phyloP scores from a whole-genome alignment of 1,284 basidiomycete genomes.

The Ganoderma sp. region DNA sequence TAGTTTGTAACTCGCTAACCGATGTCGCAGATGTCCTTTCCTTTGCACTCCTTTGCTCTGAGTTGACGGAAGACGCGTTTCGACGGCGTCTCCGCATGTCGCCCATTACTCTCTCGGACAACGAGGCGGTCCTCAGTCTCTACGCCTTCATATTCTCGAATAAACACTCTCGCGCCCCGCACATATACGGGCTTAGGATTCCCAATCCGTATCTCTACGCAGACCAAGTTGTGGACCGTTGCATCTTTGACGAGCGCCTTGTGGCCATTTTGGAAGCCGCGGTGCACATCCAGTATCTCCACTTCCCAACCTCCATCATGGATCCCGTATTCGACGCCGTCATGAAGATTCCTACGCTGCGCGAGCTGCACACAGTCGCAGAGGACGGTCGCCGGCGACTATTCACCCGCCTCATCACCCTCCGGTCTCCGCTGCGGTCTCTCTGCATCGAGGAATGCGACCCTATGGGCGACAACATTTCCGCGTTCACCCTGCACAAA shows the following conservation, averaged over 20 bases:
- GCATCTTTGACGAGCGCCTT: background rate
- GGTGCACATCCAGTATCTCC: background rate
- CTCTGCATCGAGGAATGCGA: background rate
- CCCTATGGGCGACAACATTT: too few species aligned
- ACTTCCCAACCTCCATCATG: background rate
- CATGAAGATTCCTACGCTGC: background rate
- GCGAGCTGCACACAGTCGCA: background rate
- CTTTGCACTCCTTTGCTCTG: background rate
- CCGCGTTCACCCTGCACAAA: background rate
- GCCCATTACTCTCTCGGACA: background rate
- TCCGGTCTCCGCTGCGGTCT: background rate
- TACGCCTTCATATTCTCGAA: background rate
- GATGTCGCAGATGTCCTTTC: slow-evolving; percentile 2
- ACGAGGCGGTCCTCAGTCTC: background rate
- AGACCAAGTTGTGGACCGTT: background rate
- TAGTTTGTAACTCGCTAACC: background rate
- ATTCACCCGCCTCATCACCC: background rate
- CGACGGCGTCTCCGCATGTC: slow-evolving; percentile 4
- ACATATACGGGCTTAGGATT: background rate
- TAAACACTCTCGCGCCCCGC: background rate
- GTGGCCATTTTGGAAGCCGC: background rate
- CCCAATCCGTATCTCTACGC: background rate
- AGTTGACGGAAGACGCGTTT: background rate
- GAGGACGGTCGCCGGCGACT: background rate
- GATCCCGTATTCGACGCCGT: background rate